Percentiles rank a stretch among this genome's conserved stretches.
phyloP scores from a whole-genome alignment of 2,329 filamentous ascomycete genomes.

The Stachybotrys echinatus region DNA sequence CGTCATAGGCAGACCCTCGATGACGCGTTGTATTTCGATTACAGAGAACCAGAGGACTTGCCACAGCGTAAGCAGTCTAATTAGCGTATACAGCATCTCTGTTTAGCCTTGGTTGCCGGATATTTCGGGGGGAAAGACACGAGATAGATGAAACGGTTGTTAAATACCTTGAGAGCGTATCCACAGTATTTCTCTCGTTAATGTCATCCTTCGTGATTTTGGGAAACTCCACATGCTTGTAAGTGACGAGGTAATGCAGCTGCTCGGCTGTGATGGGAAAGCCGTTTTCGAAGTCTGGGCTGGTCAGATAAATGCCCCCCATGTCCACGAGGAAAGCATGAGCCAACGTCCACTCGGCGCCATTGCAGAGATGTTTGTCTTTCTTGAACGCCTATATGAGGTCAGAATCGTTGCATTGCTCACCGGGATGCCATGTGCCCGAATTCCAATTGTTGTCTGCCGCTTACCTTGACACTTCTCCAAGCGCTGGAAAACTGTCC shows the following conservation, averaged over 20 bases:
- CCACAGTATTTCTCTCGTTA: conserved; percentile 21
- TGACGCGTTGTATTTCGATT: conserved; percentile 11
- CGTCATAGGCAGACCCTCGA: conserved; percentile 14
- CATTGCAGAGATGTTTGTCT: conserved; percentile 4
- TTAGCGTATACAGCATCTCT: too few species aligned
- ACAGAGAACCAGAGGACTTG: conserved; percentile 18
- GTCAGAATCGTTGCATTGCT: too few species aligned
- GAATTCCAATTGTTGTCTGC: too few species aligned
- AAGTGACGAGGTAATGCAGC: conserved; percentile 20
- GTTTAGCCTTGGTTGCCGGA: too few species aligned
- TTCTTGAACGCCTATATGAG: conserved; percentile 3
- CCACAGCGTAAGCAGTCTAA: conserved; percentile 14
- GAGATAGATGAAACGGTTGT: neutral
- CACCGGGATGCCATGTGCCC: too few species aligned
- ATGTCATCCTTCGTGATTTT: conserved; percentile 16
- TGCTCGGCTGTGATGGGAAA: conserved; percentile 32
- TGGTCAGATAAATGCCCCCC: conserved; percentile 30
- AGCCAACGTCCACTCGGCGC: conserved; percentile 27
- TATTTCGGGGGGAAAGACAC: too few species aligned
- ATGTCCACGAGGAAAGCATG: conserved; percentile 36
- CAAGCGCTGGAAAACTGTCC: conserved; percentile 28
- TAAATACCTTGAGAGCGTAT: conserved; percentile 18
- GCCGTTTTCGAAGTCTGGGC: conserved; percentile 15
- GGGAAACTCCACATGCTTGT: conserved; percentile 22
- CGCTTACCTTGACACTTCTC: conserved; percentile 21